These are phyloP conservation scores for Plenodomus lindquistii DNA, from an alignment of 2,329 filamentous ascomycete genomes.

Conservation along the genomic window DNA sequence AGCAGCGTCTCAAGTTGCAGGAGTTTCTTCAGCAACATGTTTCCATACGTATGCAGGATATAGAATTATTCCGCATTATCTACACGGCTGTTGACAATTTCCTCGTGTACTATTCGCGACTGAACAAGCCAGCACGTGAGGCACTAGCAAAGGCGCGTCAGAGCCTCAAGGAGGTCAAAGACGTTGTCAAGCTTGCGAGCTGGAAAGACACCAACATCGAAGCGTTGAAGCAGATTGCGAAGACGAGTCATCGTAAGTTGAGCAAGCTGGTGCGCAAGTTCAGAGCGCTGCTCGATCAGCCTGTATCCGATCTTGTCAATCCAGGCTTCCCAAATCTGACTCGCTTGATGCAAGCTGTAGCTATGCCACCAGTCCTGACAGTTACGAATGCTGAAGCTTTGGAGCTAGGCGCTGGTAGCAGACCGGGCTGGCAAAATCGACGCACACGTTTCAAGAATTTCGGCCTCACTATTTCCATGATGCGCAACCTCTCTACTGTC, in stretches of 20 bases:
- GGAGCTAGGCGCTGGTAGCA: constrained; percentile 21
- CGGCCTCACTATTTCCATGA: constrained; percentile 70
- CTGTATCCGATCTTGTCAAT: constrained; percentile 64
- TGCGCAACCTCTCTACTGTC: constrained; percentile 65
- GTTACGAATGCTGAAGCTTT: constrained; percentile 17
- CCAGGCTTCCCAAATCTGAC: constrained; percentile 37
- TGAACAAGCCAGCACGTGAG: constrained; percentile 67
- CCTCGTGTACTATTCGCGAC: constrained; percentile 73
- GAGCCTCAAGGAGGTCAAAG: constrained; percentile 84
- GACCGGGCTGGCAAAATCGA: constrained; percentile 46
- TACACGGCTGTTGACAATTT: constrained; percentile 74
- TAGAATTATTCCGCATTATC: constrained; percentile 55
- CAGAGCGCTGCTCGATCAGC: constrained; percentile 74
- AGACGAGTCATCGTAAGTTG: constrained; percentile 86
- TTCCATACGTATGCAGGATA: constrained; percentile 61
- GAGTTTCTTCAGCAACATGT: constrained; percentile 66
- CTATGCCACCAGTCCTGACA: constrained; percentile 16
- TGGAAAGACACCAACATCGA: constrained; percentile 99
- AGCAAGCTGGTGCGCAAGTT: constrained; percentile 93
- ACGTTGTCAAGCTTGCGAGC: constrained; percentile 89
- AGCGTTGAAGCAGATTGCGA: constrained; percentile 83
- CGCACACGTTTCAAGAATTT: constrained; percentile 73
- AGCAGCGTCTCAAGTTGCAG: constrained; percentile 72
- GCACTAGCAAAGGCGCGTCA: constrained; percentile 68
- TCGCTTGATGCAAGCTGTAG: constrained; percentile 7